Conservation (phyloP, 169 alveolate species). For the Cryptosporidium viatorum region DNA sequence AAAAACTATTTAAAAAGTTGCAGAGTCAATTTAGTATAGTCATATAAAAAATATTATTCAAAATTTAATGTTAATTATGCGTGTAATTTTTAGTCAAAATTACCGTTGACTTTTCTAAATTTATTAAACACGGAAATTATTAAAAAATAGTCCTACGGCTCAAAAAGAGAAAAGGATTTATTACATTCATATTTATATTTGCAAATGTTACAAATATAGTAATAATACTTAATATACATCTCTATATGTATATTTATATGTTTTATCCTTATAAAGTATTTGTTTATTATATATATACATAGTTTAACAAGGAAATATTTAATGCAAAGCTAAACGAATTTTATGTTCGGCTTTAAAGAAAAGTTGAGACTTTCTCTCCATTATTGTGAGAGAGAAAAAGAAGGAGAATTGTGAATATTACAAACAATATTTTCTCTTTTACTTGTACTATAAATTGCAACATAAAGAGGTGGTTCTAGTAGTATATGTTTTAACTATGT, state of each 20-base stretch:
- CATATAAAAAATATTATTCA: no score
- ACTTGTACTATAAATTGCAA: no score
- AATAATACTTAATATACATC: not conserved
- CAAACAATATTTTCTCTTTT: not conserved
- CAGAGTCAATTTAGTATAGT: no score
- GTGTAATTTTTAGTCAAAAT: not conserved
- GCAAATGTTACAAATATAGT: not conserved
- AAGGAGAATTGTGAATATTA: not conserved
- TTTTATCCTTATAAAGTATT: no score
- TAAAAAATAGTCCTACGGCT: not conserved
- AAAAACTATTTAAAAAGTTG: not conserved
- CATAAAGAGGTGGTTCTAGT: not conserved
- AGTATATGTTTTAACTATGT: not conserved
- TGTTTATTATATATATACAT: no score
- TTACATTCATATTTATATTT: not conserved
- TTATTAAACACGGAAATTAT: not conserved
- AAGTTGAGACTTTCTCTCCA: not conserved
- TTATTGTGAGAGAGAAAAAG: no score
- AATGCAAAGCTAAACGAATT: not conserved
- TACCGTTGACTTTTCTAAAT: not conserved
- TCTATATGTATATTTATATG: not conserved
- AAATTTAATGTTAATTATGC: not conserved
- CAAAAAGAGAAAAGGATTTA: not conserved
- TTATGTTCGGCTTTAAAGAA: not conserved
- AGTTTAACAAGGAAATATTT: not conserved